These are phyloP conservation scores for Hemerocallis citrina DNA, from an alignment of 106 monocot genomes.

Conservation along the genomic window DNA sequence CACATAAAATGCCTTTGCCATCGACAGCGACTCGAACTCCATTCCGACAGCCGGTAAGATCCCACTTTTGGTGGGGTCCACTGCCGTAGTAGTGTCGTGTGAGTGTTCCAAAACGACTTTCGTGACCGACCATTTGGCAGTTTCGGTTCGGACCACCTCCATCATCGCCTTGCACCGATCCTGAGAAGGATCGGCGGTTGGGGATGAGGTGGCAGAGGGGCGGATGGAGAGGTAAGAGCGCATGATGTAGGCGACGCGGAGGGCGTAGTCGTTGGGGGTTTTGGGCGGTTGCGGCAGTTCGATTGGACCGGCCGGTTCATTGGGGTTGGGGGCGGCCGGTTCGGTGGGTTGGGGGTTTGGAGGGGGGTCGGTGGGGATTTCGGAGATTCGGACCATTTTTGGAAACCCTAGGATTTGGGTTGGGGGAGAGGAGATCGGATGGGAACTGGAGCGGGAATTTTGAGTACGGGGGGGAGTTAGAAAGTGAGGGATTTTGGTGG, in stretches of 20 bases:
- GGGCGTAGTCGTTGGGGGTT: constrained; percentile 42
- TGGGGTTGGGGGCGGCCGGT: too few species aligned
- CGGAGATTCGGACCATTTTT: too few species aligned
- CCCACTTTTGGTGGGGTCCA: constrained; percentile 16
- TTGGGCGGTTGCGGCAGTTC: too few species aligned
- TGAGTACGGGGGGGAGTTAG: too few species aligned
- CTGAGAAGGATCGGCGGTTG: not conserved
- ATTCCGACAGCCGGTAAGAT: constrained; percentile 40
- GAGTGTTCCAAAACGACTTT: constrained; percentile 31
- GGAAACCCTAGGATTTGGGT: too few species aligned
- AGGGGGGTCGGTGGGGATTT: too few species aligned
- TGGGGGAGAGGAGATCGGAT: too few species aligned
- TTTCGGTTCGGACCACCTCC: constrained; percentile 39
- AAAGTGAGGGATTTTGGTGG: too few species aligned
- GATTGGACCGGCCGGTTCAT: too few species aligned
- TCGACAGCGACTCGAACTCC: constrained; percentile 55
- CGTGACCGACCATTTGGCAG: constrained; percentile 37
- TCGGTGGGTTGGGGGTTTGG: too few species aligned
- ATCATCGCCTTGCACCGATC: constrained; percentile 42
- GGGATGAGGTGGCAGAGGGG: not conserved
- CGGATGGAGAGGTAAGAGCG: constrained; percentile 25
- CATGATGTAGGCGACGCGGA: constrained; percentile 51
- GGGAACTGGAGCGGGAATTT: too few species aligned
- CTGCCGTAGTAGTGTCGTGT: constrained; percentile 21
- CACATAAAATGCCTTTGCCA: constrained; percentile 43